phyloP scores from a whole-genome alignment of 148 eudicot species.

The Oxyria digyna region DNA sequence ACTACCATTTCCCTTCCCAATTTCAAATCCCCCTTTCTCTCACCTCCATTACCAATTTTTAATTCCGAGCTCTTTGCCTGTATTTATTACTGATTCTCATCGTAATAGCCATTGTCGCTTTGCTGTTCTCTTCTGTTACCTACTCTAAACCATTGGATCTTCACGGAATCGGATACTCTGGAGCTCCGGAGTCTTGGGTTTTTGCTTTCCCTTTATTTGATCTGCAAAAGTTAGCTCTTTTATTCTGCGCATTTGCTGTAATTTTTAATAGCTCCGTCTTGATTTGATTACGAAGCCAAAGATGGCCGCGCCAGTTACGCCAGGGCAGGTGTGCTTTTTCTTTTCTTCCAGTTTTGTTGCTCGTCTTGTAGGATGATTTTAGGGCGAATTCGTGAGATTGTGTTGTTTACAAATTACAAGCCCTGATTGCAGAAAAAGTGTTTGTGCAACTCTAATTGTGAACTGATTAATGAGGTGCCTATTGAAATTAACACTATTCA shows the following conservation, averaged over 20 bases:
- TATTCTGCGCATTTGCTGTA: neutral
- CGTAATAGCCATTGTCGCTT: neutral
- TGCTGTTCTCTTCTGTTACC: too few relatives aligned
- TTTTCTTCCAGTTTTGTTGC: too few relatives aligned
- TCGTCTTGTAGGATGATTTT: too few relatives aligned
- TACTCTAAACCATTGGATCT: neutral
- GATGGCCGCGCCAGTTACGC: neutral
- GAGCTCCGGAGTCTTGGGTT: too few relatives aligned
- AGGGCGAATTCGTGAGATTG: too few relatives aligned
- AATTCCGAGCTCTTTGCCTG: too few relatives aligned
- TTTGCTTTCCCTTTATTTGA: too few relatives aligned
- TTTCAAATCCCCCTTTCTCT: neutral
- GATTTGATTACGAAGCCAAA: neutral
- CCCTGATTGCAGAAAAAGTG: neutral
- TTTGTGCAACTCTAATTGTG: neutral
- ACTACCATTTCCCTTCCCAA: slow-evolving; percentile 1
- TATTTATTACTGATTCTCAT: neutral
- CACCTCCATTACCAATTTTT: too few relatives aligned
- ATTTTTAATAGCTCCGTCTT: neutral
- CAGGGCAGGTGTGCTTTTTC: slow-evolving; percentile 6
- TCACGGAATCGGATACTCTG: neutral
- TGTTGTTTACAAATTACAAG: neutral
- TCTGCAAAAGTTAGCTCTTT: too few relatives aligned
- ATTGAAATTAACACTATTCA: neutral
- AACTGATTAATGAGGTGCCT: neutral